Evolutionary conservation across 2,329 filamentous ascomycete genomes (phyloP), one percentile per base, ranked within the genome.

Genomic region (Arthrobotrys sinensis): DNA sequence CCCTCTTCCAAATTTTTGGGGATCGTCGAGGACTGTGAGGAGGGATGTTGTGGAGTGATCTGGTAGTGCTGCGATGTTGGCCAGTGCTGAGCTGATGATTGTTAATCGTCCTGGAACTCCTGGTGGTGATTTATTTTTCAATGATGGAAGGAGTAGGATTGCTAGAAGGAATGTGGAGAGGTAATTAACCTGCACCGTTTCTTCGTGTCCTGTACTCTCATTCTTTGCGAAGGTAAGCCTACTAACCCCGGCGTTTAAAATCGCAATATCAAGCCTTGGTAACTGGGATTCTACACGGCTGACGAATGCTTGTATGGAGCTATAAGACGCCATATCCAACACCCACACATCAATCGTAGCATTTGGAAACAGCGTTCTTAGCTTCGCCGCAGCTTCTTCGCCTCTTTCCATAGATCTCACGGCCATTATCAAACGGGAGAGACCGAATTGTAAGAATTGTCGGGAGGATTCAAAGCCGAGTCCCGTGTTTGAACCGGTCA

Each of bases 401-500:
- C 87, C 88, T 57, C 85, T 87, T 3, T 82, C 75, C 0, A 77
- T 36, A 1, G 84, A 86, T 1, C 88, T 86, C 0, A 87, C 86
- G 4, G 85, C 86, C 2, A 88, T 81, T 70, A 89, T 85, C 8
- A 89, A 82, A 21, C 83, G 84, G 1, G 84, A 84, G 11, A 88
- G 82, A 0, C 82, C 81, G 7, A 85, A 79, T 0, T 81, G 79
- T 1, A 86, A 82, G 28, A 88, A 83, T 46, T 86, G 85, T 0
- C 82, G 81, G 12, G 85, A 83, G 0, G 85, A 82, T 73, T 86
- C 85, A n/a, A 86, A 83, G 0, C 88, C 88, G 0, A 89, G 82
- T 0, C 88, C 88, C 0, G 81, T 82, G 75, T 88, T 89, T 19
- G 84, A 82, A 0, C 88, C 88, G 0, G 87, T 88, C 12, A 89